Base-by-base conservation (phyloP, 306 rosid genomes). In the Glycyrrhiza uralensis region DNA sequence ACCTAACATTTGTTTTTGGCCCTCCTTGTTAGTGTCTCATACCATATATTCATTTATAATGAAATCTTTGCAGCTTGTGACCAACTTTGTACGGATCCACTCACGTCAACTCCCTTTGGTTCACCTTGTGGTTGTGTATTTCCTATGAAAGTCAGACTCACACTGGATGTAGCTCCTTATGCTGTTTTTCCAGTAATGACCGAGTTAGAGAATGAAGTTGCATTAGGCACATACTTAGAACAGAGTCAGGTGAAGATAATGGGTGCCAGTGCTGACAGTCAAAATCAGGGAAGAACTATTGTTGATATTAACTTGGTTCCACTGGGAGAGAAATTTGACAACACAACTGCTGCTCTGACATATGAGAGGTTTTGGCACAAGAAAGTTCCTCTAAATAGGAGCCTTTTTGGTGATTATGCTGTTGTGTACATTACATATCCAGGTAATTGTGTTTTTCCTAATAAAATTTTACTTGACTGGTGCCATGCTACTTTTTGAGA, bases 101-200 rank as follows among this genome's bases (percentile, higher is more conserved):
- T 95, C 64, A 89, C 96, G 39, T 80, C 91, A 45, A 86, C 99
- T 44, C 96, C 97, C 51, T 89, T 85, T 86, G 97, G 96, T 69
- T 88, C 99, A 62, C 99, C 99, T 72, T 95, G 99, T 84, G 99
- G 99, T 11, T 95, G 99, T 49, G 99, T 95, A 58, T 85, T 86
- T 88, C 99, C 99, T 77, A 95, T 95, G 99, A 91, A 89, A 91
- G 92, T 91, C 72, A 81, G 81, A 76, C 90, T 95, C 66, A 80
- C 93, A 52, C 85, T 95, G 82, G 97, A 90, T 77, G 84, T 95
- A 78, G 99, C 93, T 73, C 89, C 96, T 18, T 91, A 58, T 84
- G 82, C 97, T 77, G 87, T 95, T 75, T 95, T 95, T 75, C 99
- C 99, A 1, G 89, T 91, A 74, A 89, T 89, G 97, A 88, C 77